Percentiles rank a stretch among this genome's conserved stretches.
These are phyloP conservation scores for Huntiella abstrusa DNA, from an alignment of 2,329 filamentous ascomycete genomes.

Conservation along the genomic window DNA sequence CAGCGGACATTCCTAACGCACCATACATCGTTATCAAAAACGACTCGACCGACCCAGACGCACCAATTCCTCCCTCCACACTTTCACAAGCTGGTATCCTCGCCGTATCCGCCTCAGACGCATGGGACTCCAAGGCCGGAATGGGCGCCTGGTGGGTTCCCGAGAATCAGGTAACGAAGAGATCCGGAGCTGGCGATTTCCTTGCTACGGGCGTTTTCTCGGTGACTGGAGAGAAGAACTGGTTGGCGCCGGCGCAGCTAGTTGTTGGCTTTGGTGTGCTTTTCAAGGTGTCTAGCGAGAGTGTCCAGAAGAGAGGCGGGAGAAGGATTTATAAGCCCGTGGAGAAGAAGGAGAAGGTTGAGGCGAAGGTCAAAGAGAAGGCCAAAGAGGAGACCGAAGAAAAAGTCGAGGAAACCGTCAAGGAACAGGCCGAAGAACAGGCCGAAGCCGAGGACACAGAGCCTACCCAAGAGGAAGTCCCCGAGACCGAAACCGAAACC, in stretches of 20 bases:
- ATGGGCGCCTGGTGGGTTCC: slow-evolving; percentile 96
- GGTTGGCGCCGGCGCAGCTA: slow-evolving; percentile 69
- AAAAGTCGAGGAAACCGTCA: slow-evolving; percentile 1
- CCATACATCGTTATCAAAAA: slow-evolving; percentile 84
- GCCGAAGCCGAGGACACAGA: not conserved
- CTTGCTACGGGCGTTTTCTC: slow-evolving; percentile 61
- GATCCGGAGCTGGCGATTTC: slow-evolving; percentile 59
- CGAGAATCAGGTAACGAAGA: slow-evolving; percentile 79
- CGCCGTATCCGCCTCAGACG: slow-evolving; percentile 66
- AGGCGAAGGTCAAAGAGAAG: slow-evolving; percentile 19
- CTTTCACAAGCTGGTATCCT: slow-evolving; percentile 76
- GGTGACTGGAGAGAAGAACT: slow-evolving; percentile 76
- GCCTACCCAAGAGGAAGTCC: not conserved
- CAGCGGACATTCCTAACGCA: slow-evolving; percentile 74
- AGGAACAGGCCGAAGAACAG: slow-evolving; percentile 13
- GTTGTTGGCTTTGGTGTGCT: slow-evolving; percentile 74
- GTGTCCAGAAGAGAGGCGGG: slow-evolving; percentile 51
- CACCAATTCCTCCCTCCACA: slow-evolving; percentile 79
- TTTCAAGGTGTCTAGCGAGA: slow-evolving; percentile 79
- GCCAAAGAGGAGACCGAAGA: slow-evolving; percentile 20
- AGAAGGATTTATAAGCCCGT: slow-evolving; percentile 26
- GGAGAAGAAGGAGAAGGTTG: slow-evolving; percentile 13
- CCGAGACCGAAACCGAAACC: not conserved
- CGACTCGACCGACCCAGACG: slow-evolving; percentile 53
- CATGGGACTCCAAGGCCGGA: slow-evolving; percentile 90